Conservation (phyloP, 345 rosid species). For the Melaleuca quinquenervia region DNA sequence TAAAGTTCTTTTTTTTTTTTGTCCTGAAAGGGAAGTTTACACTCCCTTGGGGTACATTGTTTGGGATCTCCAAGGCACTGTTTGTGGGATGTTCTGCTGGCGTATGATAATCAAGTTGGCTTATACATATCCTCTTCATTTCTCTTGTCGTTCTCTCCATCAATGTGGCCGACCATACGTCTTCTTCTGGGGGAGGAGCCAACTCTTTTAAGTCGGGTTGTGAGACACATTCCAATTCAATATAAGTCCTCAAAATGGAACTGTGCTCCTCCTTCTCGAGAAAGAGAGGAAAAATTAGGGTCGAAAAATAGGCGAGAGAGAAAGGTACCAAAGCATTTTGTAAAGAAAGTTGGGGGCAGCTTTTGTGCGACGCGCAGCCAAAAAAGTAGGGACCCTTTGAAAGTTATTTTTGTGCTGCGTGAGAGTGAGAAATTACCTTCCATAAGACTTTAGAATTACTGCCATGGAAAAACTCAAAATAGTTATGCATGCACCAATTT, state of each 20-base stretch:
- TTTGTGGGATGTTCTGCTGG: neutral
- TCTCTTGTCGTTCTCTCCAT: neutral
- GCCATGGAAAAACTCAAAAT: neutral
- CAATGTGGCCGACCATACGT: neutral
- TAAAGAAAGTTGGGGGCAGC: neutral
- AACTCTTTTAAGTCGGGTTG: neutral
- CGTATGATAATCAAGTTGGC: neutral
- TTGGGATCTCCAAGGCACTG: neutral
- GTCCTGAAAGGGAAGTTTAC: too few relatives aligned
- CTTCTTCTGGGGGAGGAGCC: neutral
- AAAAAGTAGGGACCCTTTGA: neutral
- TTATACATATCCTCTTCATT: neutral
- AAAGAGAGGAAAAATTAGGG: neutral
- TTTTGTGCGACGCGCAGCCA: neutral
- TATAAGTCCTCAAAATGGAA: too few relatives aligned
- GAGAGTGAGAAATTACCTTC: neutral
- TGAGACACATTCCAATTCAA: too few relatives aligned
- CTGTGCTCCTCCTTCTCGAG: neutral
- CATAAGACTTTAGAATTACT: neutral
- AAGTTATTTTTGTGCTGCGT: neutral
- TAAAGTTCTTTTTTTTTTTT: too few relatives aligned
- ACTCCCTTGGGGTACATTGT: too few relatives aligned
- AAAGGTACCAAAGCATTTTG: neutral
- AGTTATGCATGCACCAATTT: accelerated
- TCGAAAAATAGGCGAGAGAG: neutral